Conservation (phyloP, 441 rosid genomes). For the Croton setiger region DNA sequence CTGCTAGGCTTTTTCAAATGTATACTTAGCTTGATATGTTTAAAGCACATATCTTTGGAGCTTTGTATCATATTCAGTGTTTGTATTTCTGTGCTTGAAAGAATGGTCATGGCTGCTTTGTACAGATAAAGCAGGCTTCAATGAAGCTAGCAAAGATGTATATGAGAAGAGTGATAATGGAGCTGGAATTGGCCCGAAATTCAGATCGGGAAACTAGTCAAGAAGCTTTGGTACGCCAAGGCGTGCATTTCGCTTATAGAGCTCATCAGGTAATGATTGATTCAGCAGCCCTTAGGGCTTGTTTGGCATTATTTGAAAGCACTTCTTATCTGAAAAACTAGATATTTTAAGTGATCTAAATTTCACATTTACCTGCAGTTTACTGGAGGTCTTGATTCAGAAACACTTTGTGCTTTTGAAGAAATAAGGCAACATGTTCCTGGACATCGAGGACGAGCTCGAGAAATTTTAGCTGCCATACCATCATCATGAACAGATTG, state of each 20-base stretch:
- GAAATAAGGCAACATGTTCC: slow-evolving; percentile 76
- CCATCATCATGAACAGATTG: slow-evolving; percentile 33
- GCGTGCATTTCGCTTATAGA: slow-evolving; percentile 74
- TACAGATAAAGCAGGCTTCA: slow-evolving; percentile 72
- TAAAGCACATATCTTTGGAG: neutral
- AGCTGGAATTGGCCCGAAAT: slow-evolving; percentile 59
- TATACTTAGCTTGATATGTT: neutral
- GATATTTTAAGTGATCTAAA: no score
- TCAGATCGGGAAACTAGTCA: slow-evolving; percentile 60
- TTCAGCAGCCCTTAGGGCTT: no score
- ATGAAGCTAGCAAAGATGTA: slow-evolving; percentile 72
- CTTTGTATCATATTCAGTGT: no score
- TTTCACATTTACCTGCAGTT: slow-evolving; percentile 39
- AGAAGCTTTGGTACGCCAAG: slow-evolving; percentile 81
- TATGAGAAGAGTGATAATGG: slow-evolving; percentile 73
- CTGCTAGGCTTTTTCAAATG: neutral
- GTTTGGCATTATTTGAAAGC: no score
- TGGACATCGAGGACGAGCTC: slow-evolving; percentile 42
- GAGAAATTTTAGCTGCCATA: slow-evolving; percentile 48
- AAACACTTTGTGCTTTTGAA: slow-evolving; percentile 76
- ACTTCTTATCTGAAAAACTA: no score
- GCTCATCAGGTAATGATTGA: slow-evolving; percentile 68
- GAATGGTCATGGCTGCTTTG: neutral
- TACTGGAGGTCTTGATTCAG: slow-evolving; percentile 92
- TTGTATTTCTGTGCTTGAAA: neutral